Evolutionary conservation across 345 rosid species (phyloP).

Genomic region (Psidium guajava): DNA sequence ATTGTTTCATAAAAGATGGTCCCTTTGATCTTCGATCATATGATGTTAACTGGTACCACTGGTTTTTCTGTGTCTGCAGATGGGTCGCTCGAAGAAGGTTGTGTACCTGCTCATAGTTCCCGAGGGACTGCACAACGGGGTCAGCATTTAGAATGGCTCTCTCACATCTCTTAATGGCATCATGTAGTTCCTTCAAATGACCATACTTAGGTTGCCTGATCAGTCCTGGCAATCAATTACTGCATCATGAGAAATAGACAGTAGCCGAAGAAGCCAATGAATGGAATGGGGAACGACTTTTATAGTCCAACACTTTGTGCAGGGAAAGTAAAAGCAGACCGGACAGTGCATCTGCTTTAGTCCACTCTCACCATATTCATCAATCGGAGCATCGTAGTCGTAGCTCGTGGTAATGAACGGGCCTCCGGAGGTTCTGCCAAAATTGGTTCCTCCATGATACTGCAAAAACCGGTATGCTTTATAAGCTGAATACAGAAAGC

Average conservation of each 20-base stretch:
- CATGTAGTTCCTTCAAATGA: constrained; percentile 65
- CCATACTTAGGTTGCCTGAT: constrained; percentile 71
- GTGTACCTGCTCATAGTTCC: constrained; percentile 54
- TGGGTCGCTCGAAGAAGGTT: background rate
- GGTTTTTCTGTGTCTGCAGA: background rate
- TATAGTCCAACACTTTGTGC: background rate
- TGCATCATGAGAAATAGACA: background rate
- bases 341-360: background rate
- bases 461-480: constrained; percentile 5
- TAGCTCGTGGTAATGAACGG: constrained; percentile 63
- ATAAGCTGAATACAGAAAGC: background rate
- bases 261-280: background rate
- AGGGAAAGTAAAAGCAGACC: background rate
- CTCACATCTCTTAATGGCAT: constrained; percentile 64
- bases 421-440: constrained; percentile 66
- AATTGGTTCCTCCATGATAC: constrained; percentile 77
- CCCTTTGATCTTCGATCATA: background rate
- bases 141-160: constrained; percentile 39
- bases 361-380: constrained; percentile 53
- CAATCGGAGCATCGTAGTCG: constrained; percentile 68
- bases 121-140: constrained; percentile 38
- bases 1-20: background rate
- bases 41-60: background rate
- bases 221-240: constrained; percentile 36
- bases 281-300: background rate